Evolutionary conservation across 345 rosid species (phyloP).

Genomic region (Aethionema arabicum): DNA sequence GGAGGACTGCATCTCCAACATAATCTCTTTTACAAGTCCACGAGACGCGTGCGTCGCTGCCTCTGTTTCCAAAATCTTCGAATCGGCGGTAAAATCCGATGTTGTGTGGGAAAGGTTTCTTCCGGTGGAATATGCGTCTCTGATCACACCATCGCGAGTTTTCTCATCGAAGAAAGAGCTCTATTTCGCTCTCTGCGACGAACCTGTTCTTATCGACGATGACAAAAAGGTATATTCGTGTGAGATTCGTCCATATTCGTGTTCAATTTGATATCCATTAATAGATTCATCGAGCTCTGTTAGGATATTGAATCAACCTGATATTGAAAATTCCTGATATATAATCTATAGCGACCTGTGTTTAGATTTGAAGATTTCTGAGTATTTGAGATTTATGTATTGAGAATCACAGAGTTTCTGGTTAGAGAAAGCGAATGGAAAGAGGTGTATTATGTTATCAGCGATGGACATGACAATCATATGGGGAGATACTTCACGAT

Average conservation of each 20-base stretch:
- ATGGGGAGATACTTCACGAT: neutral
- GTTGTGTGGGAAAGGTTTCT: conserved; percentile 56
- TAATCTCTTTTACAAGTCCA: conserved; percentile 49
- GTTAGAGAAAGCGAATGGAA: conserved; percentile 25
- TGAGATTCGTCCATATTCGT: too few species aligned
- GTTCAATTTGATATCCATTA: too few species aligned
- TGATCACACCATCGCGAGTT: conserved; percentile 30
- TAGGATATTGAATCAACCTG: too few species aligned
- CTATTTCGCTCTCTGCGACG: conserved; percentile 42
- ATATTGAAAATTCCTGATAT: too few species aligned
- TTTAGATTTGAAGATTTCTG: neutral
- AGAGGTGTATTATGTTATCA: conserved; percentile 29
- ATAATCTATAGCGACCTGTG: too few species aligned
- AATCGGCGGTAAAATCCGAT: conserved; percentile 45
- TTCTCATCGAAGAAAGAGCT: conserved; percentile 46
- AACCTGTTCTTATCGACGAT: conserved; percentile 39
- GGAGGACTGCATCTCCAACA: conserved; percentile 43
- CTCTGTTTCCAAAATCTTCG: conserved; percentile 43
- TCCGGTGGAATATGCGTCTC: conserved; percentile 33
- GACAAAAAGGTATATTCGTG: conserved; percentile 42
- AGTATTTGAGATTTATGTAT: neutral
- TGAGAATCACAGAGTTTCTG: conserved; percentile 8
- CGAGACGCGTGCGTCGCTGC: conserved; percentile 46
- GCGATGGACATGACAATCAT: conserved; percentile 12
- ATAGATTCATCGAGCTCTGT: neutral